These are phyloP conservation scores for Cyclotella choctawhatcheeana DNA, from an alignment of 108 stramenopile genomes.

Conservation along the genomic window DNA sequence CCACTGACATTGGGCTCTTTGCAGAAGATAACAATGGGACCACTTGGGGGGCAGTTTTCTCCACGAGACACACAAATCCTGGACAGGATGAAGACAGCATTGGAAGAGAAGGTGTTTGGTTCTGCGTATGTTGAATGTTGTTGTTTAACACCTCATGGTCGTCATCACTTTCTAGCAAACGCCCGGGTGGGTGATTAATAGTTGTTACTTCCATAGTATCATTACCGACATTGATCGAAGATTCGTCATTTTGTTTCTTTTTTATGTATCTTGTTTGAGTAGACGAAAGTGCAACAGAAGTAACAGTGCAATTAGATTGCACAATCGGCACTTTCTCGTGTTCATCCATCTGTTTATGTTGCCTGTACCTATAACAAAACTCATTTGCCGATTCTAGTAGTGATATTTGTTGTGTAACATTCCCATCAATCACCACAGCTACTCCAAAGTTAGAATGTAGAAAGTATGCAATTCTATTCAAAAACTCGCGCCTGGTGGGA, in stretches of 20 bases:
- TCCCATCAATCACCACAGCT: conserved; percentile 74
- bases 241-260: conserved; percentile 15
- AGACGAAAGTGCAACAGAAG: conserved; percentile 56
- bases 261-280: conserved; percentile 48
- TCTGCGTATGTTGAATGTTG: not conserved
- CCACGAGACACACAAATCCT: conserved; percentile 97
- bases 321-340: conserved; percentile 8
- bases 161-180: conserved; percentile 44
- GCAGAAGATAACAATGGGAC: conserved; percentile 86
- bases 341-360: conserved; percentile 24
- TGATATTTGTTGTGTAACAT: conserved; percentile 73
- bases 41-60: conserved; percentile 86
- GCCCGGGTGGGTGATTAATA: conserved; percentile 45
- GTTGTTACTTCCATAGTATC: conserved; percentile 33
- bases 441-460: conserved; percentile 60
- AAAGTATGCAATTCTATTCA: conserved; percentile 52
- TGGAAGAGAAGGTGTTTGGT: conserved; percentile 55
- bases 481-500: conserved; percentile 30
- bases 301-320: not conserved
- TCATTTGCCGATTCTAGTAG: conserved; percentile 78
- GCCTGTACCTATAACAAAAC: conserved; percentile 69
- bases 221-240: not conserved
- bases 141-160: not conserved
- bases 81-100: conserved; percentile 95
- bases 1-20: conserved; percentile 82